Base-by-base conservation (phyloP, 2,329 filamentous ascomycete species). In the Aspergillus fumigatus region DNA sequence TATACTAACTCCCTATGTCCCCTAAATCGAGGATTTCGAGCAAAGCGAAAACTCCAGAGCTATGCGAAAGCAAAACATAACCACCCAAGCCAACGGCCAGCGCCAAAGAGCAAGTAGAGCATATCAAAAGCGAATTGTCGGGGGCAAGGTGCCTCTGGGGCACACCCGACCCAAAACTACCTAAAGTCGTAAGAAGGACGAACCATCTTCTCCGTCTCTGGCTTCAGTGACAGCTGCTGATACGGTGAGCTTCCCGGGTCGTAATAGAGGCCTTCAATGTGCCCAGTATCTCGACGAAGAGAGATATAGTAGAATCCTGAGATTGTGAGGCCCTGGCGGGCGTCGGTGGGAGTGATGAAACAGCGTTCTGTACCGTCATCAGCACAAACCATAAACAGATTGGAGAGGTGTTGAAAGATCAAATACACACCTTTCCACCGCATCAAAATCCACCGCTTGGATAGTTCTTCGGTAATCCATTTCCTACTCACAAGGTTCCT, bases 251-350 rank as follows among this genome's bases (percentile, higher is more conserved):
- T 80, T 47, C 75, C 75, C 0, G 77, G 77, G 52, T 80, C 78
- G 60, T 79, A 79, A 50, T 80, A 80, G 47, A 80, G 63, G 9
- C 78, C 78, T 54, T 80, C 77, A 38, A 80, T 74, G 35, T 75
- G 67, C 19, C 78, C 78, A 26, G 73, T 74, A 45, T 74, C 72
- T 35, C 78, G 75, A 56, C 75, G 69, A 38, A 80, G 63, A 19
- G 77, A 77, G 45, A 80, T 75, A 58, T 80, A 80, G 57, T 80
- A 80, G 62, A 80, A 80, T 1, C 78, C 78, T 35, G 75, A 79
- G 45, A 80, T 80, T 1, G 77, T 80, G 23, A 80, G 73, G 17
- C 77, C 76, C 66, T 73, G 77, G 54, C 72, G 75, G 45, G 75
- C 72, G 57, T 79, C 73, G 50, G 74, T 76, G 1, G 76, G 76